Base-by-base conservation (phyloP, 2,329 filamentous ascomycete genomes). In the Chrysoporthe austroafricana region DNA sequence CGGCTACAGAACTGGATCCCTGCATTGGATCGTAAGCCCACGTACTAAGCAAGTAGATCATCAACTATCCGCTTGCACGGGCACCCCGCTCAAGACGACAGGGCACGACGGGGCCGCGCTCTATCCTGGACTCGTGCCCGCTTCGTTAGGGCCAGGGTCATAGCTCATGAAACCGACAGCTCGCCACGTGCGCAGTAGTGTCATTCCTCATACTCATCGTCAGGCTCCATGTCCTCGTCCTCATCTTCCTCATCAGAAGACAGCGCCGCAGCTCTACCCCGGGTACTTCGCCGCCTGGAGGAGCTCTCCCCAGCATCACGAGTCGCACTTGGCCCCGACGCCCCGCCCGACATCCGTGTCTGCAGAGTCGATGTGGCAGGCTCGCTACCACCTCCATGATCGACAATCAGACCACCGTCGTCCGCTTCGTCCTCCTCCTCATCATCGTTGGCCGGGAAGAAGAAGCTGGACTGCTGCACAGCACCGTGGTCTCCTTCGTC, bases 381-480 rank as follows among this genome's bases (percentile, higher is more conserved):
- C 77, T 74, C 18, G 79, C 78, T 74, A 80, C 77, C 32, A 76
- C 76, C 62, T 77, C 76, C 74, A 64, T 76, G 72, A 46, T 78
- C 73, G 3, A 77, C 68, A n/a, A 72, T 66, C 5, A 74, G 77
- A 26, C 74, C 76, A 32, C 77, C 74, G 43, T 73, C 74, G 3
- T 77, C 77, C 0, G 73, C 77, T 0, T 74, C 77, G 1, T 77
- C 68, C 11, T 66, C 66, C 16, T 70, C 68, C 16, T 83, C 82
- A 3, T 82, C 81, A 2, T 84, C 81, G 14, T 76, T 74, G 6
- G 79, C 75, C 0, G 79, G 79, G 0, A 83, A 81, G 61, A 87
- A 86, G 71, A 84, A 86, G 7, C 77, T 79, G 0, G 83, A 85
- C 0, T 77, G 80, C 4, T 77, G 73, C 44, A 63, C 44, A 2